Evolutionary conservation across 352 stramenopile species (phyloP), one percentile per base, ranked within the genome.

Genomic region (Phytopythium sindhum): DNA sequence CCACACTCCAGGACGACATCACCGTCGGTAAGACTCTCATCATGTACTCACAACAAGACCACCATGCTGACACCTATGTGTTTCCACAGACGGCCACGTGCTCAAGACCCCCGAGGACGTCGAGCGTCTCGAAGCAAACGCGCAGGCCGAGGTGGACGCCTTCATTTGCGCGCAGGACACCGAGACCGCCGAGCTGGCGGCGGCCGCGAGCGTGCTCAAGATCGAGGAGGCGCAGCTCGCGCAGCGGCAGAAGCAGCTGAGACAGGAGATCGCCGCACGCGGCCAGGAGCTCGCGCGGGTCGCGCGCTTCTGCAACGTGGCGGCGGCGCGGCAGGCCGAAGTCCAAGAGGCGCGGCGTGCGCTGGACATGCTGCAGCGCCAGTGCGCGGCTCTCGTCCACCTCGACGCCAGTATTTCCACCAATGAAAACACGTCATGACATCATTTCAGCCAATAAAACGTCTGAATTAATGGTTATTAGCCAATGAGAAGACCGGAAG

Each of bases 181-280:
- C 7, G 44, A 72, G 21, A 63, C 76, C 10, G 14, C 26, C 1
- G 60, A 47, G 19, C 63, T 87, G 19, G 72, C 81, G 48, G 52
- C 55, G 14, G 67, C 58, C 9, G 66, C 77, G 1, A 61, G 72
- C 41, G 57, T 57, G 29, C 67, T 74, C 57, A 83, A 81, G 60
- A 69, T 81, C 60, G 29, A 61, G 17, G 81, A 90, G 39, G 70
- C 81, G 11, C 66, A 75, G 57, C 69, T 85, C 33, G 79, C 74
- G 28, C 75, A 87, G 50, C 64, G 61, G 8, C 79, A 88, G 58
- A 88, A 88, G 54, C 63, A 73, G 41, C 52, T 90, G 26, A 73
- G 77, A 23, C 42, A 51, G 4, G 69, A 85, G 33, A 81, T 86
- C 70, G 61, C 65, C 6, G 31, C 66, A 26, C 65, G 64, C 28